Base-by-base conservation (phyloP, 768 basidiomycete genomes). In the Amanita phalloides region DNA sequence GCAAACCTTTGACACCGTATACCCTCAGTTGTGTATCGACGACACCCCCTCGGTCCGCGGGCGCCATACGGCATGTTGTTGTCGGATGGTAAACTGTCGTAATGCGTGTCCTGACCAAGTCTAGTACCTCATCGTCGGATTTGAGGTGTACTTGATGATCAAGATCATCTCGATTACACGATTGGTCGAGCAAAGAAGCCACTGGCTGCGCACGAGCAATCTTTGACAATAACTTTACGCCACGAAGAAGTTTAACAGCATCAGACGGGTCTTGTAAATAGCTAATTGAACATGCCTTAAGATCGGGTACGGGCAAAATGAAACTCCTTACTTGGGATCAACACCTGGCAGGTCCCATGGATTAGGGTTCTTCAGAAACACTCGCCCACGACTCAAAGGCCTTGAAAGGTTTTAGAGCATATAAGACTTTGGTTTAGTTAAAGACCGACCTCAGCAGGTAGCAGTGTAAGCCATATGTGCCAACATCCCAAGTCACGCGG, bases 31-130 rank as follows among this genome's bases (percentile, higher is more conserved):
- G 56, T 9, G 61, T 53, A 54, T 72, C 69, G 14, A 72, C 69
- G 3, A 73, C 70, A 6, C 73, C 73, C 17, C 63, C 66, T 32
- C 72, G 58, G 39, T 68, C 64, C 14, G 54, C 49, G 6, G 71
- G 70, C 2, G 68, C 71, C 75, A 78, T 77, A 23, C 70, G 64
- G 53, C 74, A 76, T 10, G 73, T 73, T 23, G 71, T 62, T 1
- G 69, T 62, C 0, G 74, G 75, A 55, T 76, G 76, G 57, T 75
- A 78, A 23, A 75, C 59, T n/a, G 75, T 77, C 55, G 72, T 69
- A 1, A 71, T 59, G 21, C 72, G 68, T 13, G 69, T 64, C 35
- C 64, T 61, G n/a, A 78, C 64, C 17, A 74, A 28, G 13, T 71
- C 65, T 37, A 64, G 67, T 3, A 77, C 49, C 48, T 75, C 72